These are phyloP conservation scores for Apiotrichum sp. DNA, from an alignment of 1,284 basidiomycete species.

Conservation along the genomic window DNA sequence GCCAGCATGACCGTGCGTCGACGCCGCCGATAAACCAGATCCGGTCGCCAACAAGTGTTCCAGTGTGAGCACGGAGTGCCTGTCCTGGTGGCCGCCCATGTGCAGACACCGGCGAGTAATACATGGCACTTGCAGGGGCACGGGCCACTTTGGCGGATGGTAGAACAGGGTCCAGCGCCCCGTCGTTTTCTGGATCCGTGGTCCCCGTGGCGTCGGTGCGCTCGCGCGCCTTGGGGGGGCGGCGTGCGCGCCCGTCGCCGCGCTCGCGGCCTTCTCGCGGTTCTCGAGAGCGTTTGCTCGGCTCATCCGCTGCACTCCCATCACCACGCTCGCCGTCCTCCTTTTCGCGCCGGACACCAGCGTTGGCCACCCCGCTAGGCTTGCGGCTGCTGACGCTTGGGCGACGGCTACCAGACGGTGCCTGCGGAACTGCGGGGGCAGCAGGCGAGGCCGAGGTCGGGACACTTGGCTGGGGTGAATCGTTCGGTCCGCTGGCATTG, in stretches of 20 bases:
- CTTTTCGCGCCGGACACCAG: slow-evolving; percentile 2
- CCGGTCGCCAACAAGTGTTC: slow-evolving; percentile 70
- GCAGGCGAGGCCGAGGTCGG: not conserved
- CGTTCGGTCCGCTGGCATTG: not conserved
- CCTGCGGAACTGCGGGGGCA: slow-evolving; percentile 1
- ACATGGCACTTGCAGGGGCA: slow-evolving; percentile 55
- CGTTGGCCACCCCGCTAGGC: too few species aligned
- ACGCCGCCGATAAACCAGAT: slow-evolving; percentile 88
- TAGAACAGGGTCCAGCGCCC: slow-evolving; percentile 15
- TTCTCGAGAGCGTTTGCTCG: slow-evolving; percentile 4
- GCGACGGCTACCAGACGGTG: slow-evolving; percentile 5
- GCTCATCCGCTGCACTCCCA: slow-evolving; percentile 3
- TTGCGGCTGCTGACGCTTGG: not conserved
- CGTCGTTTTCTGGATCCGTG: slow-evolving; percentile 3
- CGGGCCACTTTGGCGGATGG: slow-evolving; percentile 21
- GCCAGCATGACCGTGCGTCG: slow-evolving; percentile 65
- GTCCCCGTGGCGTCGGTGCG: slow-evolving; percentile 6
- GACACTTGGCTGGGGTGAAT: not conserved
- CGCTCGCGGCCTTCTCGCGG: not conserved
- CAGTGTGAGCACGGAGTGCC: slow-evolving; percentile 74
- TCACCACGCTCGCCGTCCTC: slow-evolving; percentile 8
- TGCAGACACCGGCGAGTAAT: slow-evolving; percentile 77
- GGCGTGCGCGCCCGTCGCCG: slow-evolving; percentile 1
- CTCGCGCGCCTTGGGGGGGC: slow-evolving; percentile 16
- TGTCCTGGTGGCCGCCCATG: slow-evolving; percentile 68